phyloP scores from a whole-genome alignment of 441 rosid species.

The Populus tomentosa region DNA sequence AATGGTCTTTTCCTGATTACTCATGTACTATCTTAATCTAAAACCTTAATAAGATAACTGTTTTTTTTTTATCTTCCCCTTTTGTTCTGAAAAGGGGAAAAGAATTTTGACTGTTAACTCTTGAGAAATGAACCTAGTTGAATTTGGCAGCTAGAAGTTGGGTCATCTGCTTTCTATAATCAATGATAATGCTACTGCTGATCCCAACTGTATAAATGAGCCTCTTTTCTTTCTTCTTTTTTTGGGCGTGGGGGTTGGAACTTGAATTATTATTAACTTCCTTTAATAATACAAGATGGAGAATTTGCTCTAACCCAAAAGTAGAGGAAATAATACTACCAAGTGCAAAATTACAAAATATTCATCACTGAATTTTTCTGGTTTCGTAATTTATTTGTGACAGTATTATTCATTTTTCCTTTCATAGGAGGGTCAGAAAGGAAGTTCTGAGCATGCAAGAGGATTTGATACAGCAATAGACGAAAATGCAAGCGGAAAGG shows the following conservation, averaged over 20 bases:
- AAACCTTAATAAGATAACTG: neutral
- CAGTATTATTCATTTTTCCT: neutral
- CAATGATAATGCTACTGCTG: neutral
- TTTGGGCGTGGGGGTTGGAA: no score
- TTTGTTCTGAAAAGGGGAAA: neutral
- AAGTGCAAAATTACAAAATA: neutral
- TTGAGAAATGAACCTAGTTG: neutral
- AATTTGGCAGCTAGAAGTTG: neutral
- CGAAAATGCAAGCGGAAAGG: conserved; percentile 52
- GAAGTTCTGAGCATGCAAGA: conserved; percentile 44
- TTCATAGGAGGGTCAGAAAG: conserved; percentile 55
- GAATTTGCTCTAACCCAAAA: neutral
- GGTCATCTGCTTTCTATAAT: neutral
- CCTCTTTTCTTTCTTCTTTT: neutral
- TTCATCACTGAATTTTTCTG: neutral
- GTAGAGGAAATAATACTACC: neutral
- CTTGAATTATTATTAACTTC: neutral
- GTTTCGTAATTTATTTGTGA: neutral
- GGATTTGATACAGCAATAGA: conserved; percentile 45
- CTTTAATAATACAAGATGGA: neutral
- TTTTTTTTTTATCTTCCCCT: neutral
- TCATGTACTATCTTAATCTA: neutral
- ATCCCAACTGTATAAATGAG: neutral
- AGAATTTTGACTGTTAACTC: neutral
- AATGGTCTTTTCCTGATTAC: neutral